These are phyloP conservation scores for Stemphylium lycopersici DNA, from an alignment of 2,329 filamentous ascomycete genomes.

Conservation along the genomic window DNA sequence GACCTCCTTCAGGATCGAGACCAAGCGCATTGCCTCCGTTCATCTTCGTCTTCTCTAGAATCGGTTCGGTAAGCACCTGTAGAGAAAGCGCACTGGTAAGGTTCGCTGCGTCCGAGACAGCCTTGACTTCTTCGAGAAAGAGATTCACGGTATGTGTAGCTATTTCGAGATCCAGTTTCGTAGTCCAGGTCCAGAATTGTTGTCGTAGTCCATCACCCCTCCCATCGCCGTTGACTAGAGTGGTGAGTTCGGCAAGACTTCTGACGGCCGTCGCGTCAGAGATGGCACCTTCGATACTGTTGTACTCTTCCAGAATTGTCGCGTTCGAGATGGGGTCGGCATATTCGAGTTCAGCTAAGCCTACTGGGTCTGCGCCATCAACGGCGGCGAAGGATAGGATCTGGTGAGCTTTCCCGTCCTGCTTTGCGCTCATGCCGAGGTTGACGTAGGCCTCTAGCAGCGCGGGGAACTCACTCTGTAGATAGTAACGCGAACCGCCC, in stretches of 20 bases:
- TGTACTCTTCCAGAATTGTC: constrained; percentile 35
- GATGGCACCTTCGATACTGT: constrained; percentile 23
- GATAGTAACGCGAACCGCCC: constrained; percentile 28
- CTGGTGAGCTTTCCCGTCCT: constrained; percentile 35
- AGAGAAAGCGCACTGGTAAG: constrained; percentile 30
- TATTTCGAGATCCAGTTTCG: constrained; percentile 32
- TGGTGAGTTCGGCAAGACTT: constrained; percentile 29
- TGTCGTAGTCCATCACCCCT: constrained; percentile 25
- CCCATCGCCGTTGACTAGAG: neutral
- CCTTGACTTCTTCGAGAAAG: constrained; percentile 30
- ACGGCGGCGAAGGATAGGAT: constrained; percentile 33
- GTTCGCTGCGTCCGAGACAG: constrained; percentile 21
- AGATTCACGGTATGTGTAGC: constrained; percentile 26
- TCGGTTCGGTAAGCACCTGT: constrained; percentile 35
- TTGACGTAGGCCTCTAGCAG: constrained; percentile 34
- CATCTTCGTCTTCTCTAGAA: constrained; percentile 27
- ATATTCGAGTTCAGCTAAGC: constrained; percentile 27
- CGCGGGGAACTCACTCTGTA: constrained; percentile 18
- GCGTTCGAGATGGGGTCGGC: constrained; percentile 32
- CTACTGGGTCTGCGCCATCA: constrained; percentile 22
- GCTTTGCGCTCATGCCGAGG: constrained; percentile 26
- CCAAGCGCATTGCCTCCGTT: constrained; percentile 41
- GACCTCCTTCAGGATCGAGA: constrained; percentile 26
- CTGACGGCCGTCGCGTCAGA: constrained; percentile 24
- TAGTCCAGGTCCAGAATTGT: constrained; percentile 37